Conservation (phyloP, 2,329 filamentous ascomycete genomes). For the Trichophyton simii region DNA sequence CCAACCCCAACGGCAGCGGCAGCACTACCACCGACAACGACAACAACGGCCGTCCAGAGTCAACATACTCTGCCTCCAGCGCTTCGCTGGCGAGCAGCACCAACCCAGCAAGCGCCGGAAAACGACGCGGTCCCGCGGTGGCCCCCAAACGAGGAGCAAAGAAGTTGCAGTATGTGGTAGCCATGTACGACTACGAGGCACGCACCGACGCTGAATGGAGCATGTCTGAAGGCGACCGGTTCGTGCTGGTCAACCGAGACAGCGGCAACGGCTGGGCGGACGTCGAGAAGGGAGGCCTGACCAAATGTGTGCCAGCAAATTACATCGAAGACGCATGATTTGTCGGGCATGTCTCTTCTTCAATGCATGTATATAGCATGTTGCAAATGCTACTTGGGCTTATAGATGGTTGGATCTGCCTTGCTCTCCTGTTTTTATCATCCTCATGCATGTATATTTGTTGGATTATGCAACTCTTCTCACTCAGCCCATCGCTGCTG, state of each 20-base stretch:
- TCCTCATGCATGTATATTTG: too few relatives aligned
- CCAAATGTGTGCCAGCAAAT: conserved; percentile 83
- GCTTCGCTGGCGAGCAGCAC: conserved; percentile 49
- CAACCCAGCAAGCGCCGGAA: conserved; percentile 33
- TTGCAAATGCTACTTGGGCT: neutral
- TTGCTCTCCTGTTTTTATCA: neutral
- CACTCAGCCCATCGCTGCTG: neutral
- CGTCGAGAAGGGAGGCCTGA: conserved; percentile 79
- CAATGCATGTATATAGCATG: neutral
- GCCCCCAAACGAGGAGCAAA: conserved; percentile 83
- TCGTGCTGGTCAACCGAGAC: conserved; percentile 80
- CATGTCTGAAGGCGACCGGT: conserved; percentile 82
- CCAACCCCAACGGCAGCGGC: conserved; percentile 3
- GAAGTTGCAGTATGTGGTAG: conserved; percentile 86
- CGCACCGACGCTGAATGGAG: conserved; percentile 76
- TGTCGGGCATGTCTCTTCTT: neutral
- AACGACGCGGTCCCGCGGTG: conserved; percentile 85
- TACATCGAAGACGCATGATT: conserved; percentile 57
- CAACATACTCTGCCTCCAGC: conserved; percentile 65
- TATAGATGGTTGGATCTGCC: neutral
- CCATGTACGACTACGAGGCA: conserved; percentile 81
- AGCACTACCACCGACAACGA: too few relatives aligned
- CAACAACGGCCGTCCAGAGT: conserved; percentile 48
- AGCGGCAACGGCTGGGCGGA: conserved; percentile 92
- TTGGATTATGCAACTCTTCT: too few relatives aligned